These are phyloP conservation scores for Mycena crocata DNA, from an alignment of 768 basidiomycete genomes.

Conservation along the genomic window DNA sequence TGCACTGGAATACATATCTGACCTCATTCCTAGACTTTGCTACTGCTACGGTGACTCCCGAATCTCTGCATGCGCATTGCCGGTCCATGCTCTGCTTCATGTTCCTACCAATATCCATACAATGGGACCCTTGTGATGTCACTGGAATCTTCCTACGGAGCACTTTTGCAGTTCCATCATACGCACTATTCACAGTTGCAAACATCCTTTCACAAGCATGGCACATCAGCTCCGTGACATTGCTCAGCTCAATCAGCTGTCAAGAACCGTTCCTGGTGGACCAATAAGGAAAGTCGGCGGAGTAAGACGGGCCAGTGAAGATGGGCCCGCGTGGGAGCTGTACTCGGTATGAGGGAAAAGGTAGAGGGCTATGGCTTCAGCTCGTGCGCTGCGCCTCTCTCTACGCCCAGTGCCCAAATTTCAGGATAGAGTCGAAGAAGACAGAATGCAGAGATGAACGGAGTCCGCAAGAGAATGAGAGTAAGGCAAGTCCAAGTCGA, in stretches of 20 bases:
- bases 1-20: neutral
- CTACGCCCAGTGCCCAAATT: too few species aligned
- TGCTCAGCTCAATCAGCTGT: constrained; percentile 35
- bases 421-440: too few species aligned
- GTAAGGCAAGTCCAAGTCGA: too few species aligned
- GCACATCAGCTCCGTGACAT: constrained; percentile 23
- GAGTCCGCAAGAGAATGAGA: too few species aligned
- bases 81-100: neutral
- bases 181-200: constrained; percentile 8
- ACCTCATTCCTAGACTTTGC: neutral
- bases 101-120: neutral
- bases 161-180: constrained; percentile 23
- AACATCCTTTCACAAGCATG: constrained; percentile 32
- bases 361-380: too few species aligned
- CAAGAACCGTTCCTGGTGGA: too few species aligned
- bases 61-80: neutral
- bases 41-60: neutral
- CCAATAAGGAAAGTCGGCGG: too few species aligned
- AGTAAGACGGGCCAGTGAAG: too few species aligned
- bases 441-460: too few species aligned
- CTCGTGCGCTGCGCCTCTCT: too few species aligned
- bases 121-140: neutral
- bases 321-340: too few species aligned
- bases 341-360: too few species aligned
- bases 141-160: neutral